phyloP scores from a whole-genome alignment of 352 stramenopile species.

The Globisporangium parvum region DNA sequence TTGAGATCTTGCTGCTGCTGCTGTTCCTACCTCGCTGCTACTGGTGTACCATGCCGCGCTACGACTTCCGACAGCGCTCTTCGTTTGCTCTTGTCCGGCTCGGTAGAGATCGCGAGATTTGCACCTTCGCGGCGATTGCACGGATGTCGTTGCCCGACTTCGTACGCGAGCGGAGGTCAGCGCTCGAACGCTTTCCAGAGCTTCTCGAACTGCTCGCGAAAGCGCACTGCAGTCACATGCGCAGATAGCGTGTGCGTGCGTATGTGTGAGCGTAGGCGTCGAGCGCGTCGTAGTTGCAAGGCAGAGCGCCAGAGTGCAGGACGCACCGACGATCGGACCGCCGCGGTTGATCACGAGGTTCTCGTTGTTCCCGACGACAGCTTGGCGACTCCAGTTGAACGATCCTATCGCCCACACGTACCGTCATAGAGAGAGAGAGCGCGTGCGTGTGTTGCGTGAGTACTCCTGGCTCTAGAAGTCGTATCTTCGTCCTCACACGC shows the following conservation, averaged over 20 bases:
- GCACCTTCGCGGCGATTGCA: too few species aligned
- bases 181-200: conserved; percentile 55
- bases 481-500: neutral
- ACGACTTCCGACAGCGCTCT: too few species aligned
- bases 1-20: too few species aligned
- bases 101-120: too few species aligned
- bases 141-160: too few species aligned
- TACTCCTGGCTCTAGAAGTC: neutral
- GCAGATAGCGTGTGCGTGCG: neutral
- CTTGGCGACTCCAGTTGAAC: conserved; percentile 75
- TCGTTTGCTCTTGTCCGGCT: too few species aligned
- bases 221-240: conserved; percentile 22
- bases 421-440: neutral
- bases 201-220: conserved; percentile 53
- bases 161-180: conserved; percentile 6
- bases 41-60: too few species aligned
- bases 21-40: too few species aligned
- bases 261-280: neutral
- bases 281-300: neutral
- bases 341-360: conserved; percentile 53
- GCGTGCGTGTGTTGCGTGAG: neutral
- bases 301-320: neutral
- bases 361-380: conserved; percentile 53
- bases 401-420: conserved; percentile 24
- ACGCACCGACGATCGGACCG: conserved; percentile 47